phyloP scores from a whole-genome alignment of 164 flowering plant species.

The Stephania cephalantha region DNA sequence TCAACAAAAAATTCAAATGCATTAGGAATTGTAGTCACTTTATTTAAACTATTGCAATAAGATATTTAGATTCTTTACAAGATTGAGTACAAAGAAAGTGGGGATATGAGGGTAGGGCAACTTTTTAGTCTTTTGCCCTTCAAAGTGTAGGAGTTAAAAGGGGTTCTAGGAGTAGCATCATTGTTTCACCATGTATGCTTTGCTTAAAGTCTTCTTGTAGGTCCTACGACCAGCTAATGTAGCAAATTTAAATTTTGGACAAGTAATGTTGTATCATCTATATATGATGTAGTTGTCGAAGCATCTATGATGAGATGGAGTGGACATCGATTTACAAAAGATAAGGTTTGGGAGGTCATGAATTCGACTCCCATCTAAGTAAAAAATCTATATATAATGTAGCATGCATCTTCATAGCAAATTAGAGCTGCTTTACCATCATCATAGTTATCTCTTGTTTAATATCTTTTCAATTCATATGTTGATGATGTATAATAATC shows the following conservation, averaged over 20 bases:
- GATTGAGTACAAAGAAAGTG: neutral
- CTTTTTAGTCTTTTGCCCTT: neutral
- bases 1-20: neutral
- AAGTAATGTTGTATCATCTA: too few relatives aligned
- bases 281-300: too few relatives aligned
- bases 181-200: neutral
- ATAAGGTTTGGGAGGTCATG: too few relatives aligned
- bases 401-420: too few relatives aligned
- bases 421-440: too few relatives aligned
- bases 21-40: neutral
- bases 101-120: neutral
- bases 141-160: neutral
- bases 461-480: too few relatives aligned
- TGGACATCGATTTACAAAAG: too few relatives aligned
- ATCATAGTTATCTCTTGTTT: too few relatives aligned
- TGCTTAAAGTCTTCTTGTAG: neutral
- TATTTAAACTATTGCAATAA: neutral
- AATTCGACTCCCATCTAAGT: too few relatives aligned
- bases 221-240: neutral
- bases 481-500: too few relatives aligned
- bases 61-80: neutral
- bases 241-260: neutral
- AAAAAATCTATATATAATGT: too few relatives aligned
- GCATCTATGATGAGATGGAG: too few relatives aligned
- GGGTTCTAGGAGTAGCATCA: conserved; percentile 1